These are phyloP conservation scores for Penicillium taxi DNA, from an alignment of 495 filamentous ascomycete genomes.

Conservation along the genomic window DNA sequence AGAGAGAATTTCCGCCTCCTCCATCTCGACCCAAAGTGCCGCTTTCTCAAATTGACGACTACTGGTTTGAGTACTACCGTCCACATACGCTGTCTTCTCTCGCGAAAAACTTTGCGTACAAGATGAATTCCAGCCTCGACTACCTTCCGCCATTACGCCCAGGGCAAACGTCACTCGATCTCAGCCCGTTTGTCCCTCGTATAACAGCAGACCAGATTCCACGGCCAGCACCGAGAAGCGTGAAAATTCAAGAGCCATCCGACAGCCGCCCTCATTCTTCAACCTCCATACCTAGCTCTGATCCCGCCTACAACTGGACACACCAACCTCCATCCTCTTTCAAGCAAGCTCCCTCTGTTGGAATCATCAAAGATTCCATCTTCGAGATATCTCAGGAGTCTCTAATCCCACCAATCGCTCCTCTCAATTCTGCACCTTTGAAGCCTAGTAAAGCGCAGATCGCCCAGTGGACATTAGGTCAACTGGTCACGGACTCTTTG, in stretches of 20 bases:
- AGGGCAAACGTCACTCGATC: slow-evolving; percentile 61
- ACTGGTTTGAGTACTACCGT: slow-evolving; percentile 97
- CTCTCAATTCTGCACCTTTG: slow-evolving; percentile 19
- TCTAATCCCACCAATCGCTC: slow-evolving; percentile 16
- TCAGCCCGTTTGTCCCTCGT: slow-evolving; percentile 76
- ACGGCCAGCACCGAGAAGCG: slow-evolving; percentile 33
- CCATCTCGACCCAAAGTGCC: slow-evolving; percentile 43
- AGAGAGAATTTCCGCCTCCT: slow-evolving; percentile 48
- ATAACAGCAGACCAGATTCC: slow-evolving; percentile 35
- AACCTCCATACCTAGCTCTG: slow-evolving; percentile 2
- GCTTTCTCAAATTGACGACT: slow-evolving; percentile 75
- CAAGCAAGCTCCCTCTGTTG: slow-evolving; percentile 22
- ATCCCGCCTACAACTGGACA: slow-evolving; percentile 16
- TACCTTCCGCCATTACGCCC: slow-evolving; percentile 64
- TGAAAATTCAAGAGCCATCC: slow-evolving; percentile 39
- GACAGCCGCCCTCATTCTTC: slow-evolving; percentile 4
- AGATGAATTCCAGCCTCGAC: slow-evolving; percentile 77
- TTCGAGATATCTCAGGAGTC: slow-evolving; percentile 16
- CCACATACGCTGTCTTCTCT: slow-evolving; percentile 79
- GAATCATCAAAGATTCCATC: slow-evolving; percentile 40
- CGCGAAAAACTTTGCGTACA: slow-evolving; percentile 79
- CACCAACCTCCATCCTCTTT: slow-evolving; percentile 27
- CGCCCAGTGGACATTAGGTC: slow-evolving; percentile 79
- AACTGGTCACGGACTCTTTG: slow-evolving; percentile 70
- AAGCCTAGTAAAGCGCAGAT: slow-evolving; percentile 54